phyloP scores from a whole-genome alignment of 805 yeast genomes.

The Teunomyces stri region DNA sequence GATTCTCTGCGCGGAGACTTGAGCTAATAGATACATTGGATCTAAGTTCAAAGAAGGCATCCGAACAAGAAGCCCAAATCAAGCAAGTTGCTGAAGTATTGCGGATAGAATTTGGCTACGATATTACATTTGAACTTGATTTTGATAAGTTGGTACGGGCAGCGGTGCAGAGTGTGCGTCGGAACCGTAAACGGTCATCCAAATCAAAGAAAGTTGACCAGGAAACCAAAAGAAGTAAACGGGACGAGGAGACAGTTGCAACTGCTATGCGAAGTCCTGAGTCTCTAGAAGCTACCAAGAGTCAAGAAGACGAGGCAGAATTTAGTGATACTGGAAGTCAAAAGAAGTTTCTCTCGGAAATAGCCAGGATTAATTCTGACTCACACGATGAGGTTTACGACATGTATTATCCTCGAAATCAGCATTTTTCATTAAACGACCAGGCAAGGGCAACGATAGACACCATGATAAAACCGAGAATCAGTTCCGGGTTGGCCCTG shows the following conservation, averaged over 20 bases:
- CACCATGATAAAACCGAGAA: conserved; percentile 44
- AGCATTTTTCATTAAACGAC: conserved; percentile 30
- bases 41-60: conserved; percentile 70
- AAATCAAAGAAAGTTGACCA: conserved; percentile 21
- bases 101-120: conserved; percentile 74
- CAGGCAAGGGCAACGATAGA: conserved; percentile 47
- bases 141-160: conserved; percentile 90
- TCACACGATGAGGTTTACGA: conserved; percentile 33
- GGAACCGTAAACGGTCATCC: conserved; percentile 74
- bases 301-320: conserved; percentile 4
- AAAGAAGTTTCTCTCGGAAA: conserved; percentile 32
- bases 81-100: conserved; percentile 73
- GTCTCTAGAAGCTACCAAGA: conserved; percentile 1
- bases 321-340: not conserved
- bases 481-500: conserved; percentile 6
- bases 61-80: conserved; percentile 87
- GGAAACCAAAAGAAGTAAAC: conserved; percentile 6
- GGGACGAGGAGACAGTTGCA: not conserved
- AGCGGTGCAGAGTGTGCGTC: conserved; percentile 87
- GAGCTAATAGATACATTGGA: conserved; percentile 80
- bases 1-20: conserved; percentile 83
- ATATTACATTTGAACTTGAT: conserved; percentile 56
- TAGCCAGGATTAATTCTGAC: conserved; percentile 32
- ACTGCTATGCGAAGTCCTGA: not conserved
- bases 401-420: conserved; percentile 30